A percentile compares a stretch with the other conserved stretches of the same genome.
Conservation (phyloP, 164 flowering plant species). For the Buxus sempervirens region DNA sequence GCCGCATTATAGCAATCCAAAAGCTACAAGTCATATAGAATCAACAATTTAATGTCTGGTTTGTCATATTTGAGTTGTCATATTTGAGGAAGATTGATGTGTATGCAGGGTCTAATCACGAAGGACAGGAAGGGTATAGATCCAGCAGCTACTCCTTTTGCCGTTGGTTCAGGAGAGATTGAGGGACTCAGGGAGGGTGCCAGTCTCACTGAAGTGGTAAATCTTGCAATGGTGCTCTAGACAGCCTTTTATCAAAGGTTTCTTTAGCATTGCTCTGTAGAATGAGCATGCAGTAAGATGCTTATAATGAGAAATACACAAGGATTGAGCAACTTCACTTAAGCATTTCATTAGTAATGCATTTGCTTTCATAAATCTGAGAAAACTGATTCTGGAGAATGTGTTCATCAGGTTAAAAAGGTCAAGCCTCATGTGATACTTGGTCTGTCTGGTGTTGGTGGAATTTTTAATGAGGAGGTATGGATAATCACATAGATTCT, state of each 20-base stretch:
- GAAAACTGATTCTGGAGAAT: neutral
- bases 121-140: slow-evolving; percentile 74
- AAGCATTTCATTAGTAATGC: neutral
- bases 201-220: slow-evolving; percentile 89
- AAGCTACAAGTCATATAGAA: neutral
- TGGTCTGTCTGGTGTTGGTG: slow-evolving; percentile 94
- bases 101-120: slow-evolving; percentile 83
- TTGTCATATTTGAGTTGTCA: slow-evolving; percentile 1
- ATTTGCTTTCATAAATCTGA: neutral
- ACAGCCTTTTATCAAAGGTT: neutral
- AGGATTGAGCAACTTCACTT: neutral
- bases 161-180: slow-evolving; percentile 54
- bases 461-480: slow-evolving; percentile 86
- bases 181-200: slow-evolving; percentile 87
- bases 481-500: neutral
- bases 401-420: slow-evolving; percentile 62
- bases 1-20: neutral
- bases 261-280: too few species aligned
- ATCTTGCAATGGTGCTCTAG: neutral
- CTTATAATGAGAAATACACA: neutral
- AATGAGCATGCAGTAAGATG: neutral
- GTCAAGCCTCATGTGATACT: slow-evolving; percentile 93
- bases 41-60: neutral
- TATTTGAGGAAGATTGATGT: slow-evolving; percentile 10
- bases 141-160: slow-evolving; percentile 86